Evolutionary conservation across 345 rosid species (phyloP).

Genomic region (Eucalyptus polybractea): DNA sequence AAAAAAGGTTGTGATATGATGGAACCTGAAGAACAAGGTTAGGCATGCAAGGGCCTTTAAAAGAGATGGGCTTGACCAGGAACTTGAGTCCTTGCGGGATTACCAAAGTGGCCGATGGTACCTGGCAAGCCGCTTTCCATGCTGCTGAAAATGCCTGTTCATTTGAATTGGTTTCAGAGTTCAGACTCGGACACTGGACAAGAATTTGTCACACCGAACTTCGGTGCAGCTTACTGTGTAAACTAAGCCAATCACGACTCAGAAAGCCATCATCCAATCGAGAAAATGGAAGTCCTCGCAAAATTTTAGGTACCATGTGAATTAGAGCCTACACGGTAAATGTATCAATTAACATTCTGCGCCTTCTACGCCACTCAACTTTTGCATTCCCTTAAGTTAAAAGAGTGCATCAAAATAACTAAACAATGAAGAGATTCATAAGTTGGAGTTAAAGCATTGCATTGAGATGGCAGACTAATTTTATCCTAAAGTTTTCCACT

Average conservation of each 20-base stretch:
- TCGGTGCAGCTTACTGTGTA: neutral
- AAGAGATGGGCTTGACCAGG: slow-evolving; percentile 36
- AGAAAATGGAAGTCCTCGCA: neutral
- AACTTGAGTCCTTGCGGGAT: slow-evolving; percentile 35
- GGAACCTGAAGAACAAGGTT: slow-evolving; percentile 42
- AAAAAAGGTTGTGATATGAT: neutral
- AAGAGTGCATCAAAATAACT: neutral
- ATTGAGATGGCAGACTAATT: neutral
- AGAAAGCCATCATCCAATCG: neutral
- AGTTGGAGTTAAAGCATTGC: neutral
- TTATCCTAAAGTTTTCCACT: neutral
- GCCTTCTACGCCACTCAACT: neutral
- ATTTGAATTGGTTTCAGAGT: neutral
- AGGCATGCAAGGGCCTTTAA: slow-evolving; percentile 63
- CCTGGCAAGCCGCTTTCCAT: slow-evolving; percentile 57
- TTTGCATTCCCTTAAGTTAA: neutral
- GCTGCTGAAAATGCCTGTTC: slow-evolving; percentile 36
- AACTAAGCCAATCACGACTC: neutral
- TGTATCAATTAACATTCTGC: neutral
- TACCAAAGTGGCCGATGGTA: slow-evolving; percentile 23
- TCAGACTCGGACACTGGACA: neutral
- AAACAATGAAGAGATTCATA: neutral
- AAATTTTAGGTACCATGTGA: neutral
- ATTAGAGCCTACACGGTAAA: neutral
- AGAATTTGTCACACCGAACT: neutral